phyloP scores from a whole-genome alignment of 805 yeast genomes.

The Candida ascalaphidarum region DNA sequence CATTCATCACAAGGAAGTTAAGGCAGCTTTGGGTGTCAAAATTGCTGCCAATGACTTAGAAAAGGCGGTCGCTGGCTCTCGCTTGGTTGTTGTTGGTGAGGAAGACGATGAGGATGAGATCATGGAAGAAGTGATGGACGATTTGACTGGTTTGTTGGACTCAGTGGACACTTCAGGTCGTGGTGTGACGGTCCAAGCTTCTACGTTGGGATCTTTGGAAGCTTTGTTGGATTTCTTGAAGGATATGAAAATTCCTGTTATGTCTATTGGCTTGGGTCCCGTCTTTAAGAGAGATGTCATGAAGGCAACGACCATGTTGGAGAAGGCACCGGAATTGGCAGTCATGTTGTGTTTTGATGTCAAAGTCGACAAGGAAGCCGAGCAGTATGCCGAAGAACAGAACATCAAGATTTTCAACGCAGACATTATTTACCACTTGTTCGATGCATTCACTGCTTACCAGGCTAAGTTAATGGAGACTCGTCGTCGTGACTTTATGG shows the following conservation, averaged over 20 bases:
- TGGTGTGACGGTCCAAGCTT: slow-evolving; percentile 98
- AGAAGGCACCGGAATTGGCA: slow-evolving; percentile 90
- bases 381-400: slow-evolving; percentile 93
- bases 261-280: slow-evolving; percentile 98
- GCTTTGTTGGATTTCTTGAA: slow-evolving; percentile 94
- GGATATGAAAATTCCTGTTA: slow-evolving; percentile 98
- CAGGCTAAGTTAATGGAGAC: slow-evolving; percentile 82
- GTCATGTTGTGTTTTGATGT: slow-evolving; percentile 99
- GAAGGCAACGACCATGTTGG: slow-evolving; percentile 96
- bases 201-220: slow-evolving; percentile 96
- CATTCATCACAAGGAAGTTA: slow-evolving; percentile 93
- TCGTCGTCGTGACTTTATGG: slow-evolving; percentile 82
- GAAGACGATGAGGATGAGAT: slow-evolving; percentile 97
- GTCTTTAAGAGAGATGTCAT: slow-evolving; percentile 97
- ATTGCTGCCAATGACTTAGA: slow-evolving; percentile 97
- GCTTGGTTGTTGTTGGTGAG: slow-evolving; percentile 89
- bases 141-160: slow-evolving; percentile 86
- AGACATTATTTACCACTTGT: slow-evolving; percentile 92
- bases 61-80: slow-evolving; percentile 98
- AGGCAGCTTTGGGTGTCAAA: slow-evolving; percentile 98
- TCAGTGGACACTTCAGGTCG: slow-evolving; percentile 91
- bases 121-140: slow-evolving; percentile 99
- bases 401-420: slow-evolving; percentile 90
- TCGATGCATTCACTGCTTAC: slow-evolving; percentile 89
- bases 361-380: slow-evolving; percentile 94